Evolutionary conservation across 805 yeast species (phyloP), one percentile per base, ranked within the genome.

Genomic region (Wilhelminamyces savonicus): DNA sequence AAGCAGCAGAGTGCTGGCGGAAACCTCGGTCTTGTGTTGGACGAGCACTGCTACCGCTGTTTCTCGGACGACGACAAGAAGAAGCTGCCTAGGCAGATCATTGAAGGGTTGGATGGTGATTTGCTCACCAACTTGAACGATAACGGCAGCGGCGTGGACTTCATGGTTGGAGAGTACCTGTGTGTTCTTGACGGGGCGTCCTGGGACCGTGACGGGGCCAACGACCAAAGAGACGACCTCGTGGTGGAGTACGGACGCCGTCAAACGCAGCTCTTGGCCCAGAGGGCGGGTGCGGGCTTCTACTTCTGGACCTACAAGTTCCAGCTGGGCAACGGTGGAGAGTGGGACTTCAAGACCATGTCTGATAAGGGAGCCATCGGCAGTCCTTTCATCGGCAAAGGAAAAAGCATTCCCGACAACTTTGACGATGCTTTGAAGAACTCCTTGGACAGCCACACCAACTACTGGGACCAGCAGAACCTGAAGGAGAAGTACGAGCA

Each of bases 231-330:
- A 20, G 73, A 65, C 27, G 63, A 69, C 15, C 56, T 70, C n/a
- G 86, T 81, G 9, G 54, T 52, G 21, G 57, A 70, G 28, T 88
- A 63, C 48, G 95, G 95, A 8, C 61, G 61, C 13, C 53, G 51
- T n/a, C 78, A 85, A 51, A 40, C 55, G 4, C 46, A 56, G 3
- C 39, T 71, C 5, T 73, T 82, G 46, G 47, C 52, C 4, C 43
- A 69, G 22, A 57, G 80, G 21, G 79, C 90, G 2, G 53, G 66
- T 7, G 70, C 76, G 33, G 97, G 97, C 0, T 68, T 74, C 35
- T 88, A 70, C 54, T 90, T 92, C 56, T 90, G 97, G 97, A 83
- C 95, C 2, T 82, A 61, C 53, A 85, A 86, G 56, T 88, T 88
- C 49, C 74, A 81, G 50, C 67, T 76, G 34, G 97, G 97, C 2